phyloP scores from a whole-genome alignment of 2,329 filamentous ascomycete genomes.

The Cladosporium cucumerinum region DNA sequence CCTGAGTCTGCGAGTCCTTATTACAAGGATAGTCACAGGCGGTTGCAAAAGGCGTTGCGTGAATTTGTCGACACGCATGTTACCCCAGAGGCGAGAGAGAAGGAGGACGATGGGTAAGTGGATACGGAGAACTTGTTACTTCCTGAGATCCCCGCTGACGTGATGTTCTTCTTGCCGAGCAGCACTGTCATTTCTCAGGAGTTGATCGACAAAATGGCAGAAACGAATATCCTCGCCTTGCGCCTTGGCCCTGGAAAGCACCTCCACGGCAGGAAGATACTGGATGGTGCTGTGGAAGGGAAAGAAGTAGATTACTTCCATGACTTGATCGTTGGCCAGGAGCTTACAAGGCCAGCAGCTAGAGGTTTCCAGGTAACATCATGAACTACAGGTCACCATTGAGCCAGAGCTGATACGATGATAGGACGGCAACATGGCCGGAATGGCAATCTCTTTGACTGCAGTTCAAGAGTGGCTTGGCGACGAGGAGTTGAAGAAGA shows the following conservation, averaged over 20 bases:
- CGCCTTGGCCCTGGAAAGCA: conserved; percentile 79
- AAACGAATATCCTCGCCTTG: conserved; percentile 73
- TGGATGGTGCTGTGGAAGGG: conserved; percentile 68
- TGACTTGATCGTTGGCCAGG: conserved; percentile 72
- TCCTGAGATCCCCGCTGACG: not conserved
- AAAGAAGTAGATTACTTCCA: conserved; percentile 87
- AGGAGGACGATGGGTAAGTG: conserved; percentile 63
- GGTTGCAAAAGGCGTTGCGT: conserved; percentile 66
- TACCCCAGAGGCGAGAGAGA: conserved; percentile 69
- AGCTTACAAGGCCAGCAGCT: conserved; percentile 66
- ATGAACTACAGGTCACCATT: not conserved
- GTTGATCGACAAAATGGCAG: conserved; percentile 75
- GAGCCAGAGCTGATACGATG: not conserved
- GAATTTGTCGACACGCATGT: conserved; percentile 70
- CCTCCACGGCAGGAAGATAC: conserved; percentile 65
- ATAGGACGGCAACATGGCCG: conserved; percentile 81
- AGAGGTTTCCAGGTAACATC: conserved; percentile 74
- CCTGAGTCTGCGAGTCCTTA: conserved; percentile 76
- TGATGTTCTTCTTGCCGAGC: not conserved
- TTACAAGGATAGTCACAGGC: conserved; percentile 70
- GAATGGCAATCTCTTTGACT: conserved; percentile 78
- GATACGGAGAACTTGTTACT: not conserved
- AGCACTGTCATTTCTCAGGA: conserved; percentile 62
- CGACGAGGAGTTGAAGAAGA: conserved; percentile 62
- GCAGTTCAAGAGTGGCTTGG: conserved; percentile 76